Base-by-base conservation (phyloP, 1,284 basidiomycete species). In the Ustilago loliicola region DNA sequence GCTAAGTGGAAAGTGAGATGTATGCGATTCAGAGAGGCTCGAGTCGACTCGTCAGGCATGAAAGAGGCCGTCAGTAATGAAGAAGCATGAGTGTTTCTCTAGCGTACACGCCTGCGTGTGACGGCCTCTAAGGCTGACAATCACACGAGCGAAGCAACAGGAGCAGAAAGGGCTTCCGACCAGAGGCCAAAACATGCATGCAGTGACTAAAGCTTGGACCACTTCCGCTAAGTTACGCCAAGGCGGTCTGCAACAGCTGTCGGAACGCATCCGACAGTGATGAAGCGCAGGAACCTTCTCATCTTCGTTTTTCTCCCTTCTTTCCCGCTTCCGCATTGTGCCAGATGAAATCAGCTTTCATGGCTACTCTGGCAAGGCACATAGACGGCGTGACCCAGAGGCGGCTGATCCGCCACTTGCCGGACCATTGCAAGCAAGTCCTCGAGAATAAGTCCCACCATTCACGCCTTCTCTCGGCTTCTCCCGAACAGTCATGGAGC, bases 221-320 rank as follows among this genome's bases (percentile, higher is more conserved):
- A 51, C 58, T 51, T 60, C 17, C 27, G 48, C 58, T 50, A n/a
- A n/a, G n/a, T n/a, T n/a, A 60, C 58, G 58, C 58, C 48, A 32
- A 27, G 23, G 40, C 21, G 45, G 19, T 9, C 11, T 59, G 57
- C 32, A 29, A 40, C 13, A 1, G 19, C 47, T 59, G 30, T 48
- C 45, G 45, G 47, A 19, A 36, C 15, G 21, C 27, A 50, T 38
- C 47, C 57, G 57, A 38, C 17, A 47, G 32, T 23, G 19, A 51
- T 42, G 40, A 57, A 40, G 19, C 27, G 47, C 21, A 57, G 25
- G 38, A 9, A 45, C 17, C 29, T 50, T 1, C 8, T 50, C 45
- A 9, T 50, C 48, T 30, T 50, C 48, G 7, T 11, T 48, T 1
- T 9, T 19, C 23, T 13, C 9, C 48, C 8, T 7, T 29, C 7